phyloP scores from a whole-genome alignment of 2,329 filamentous ascomycete species.

The Xylariaceae sp. region DNA sequence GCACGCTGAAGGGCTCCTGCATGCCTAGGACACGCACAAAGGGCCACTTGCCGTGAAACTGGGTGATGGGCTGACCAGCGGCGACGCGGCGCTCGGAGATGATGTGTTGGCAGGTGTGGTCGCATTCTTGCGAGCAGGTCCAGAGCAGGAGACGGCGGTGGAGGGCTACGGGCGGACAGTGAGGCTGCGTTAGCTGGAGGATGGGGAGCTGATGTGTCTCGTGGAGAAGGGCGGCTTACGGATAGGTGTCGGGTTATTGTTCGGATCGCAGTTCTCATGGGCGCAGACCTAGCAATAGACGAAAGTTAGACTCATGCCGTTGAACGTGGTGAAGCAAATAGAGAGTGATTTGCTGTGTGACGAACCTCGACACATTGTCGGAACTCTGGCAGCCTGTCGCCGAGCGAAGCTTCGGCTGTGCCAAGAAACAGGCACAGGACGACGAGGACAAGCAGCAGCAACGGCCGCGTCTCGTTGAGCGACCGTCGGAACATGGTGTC shows the following conservation, averaged over 20 bases:
- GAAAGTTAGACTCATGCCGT: neutral
- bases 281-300: constrained; percentile 62
- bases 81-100: constrained; percentile 69
- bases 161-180: constrained; percentile 53
- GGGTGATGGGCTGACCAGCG: constrained; percentile 65
- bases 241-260: constrained; percentile 56
- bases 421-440: constrained; percentile 31
- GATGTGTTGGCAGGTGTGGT: constrained; percentile 96
- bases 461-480: constrained; percentile 11
- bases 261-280: constrained; percentile 70
- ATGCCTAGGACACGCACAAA: constrained; percentile 87
- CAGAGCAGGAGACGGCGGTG: constrained; percentile 84
- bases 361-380: constrained; percentile 76
- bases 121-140: constrained; percentile 91
- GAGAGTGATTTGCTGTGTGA: constrained; percentile 6
- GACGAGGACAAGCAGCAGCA: constrained; percentile 28
- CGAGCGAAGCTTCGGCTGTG: constrained; percentile 65
- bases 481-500: constrained; percentile 14
- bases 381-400: constrained; percentile 85
- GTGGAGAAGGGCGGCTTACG: constrained; percentile 49
- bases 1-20: constrained; percentile 89
- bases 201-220: constrained; percentile 5
- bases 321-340: neutral
- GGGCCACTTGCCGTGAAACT: constrained; percentile 99
- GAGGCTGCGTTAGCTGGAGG: neutral